A percentile compares a stretch with the other conserved stretches of the same genome.
Conservation (phyloP, 768 basidiomycete species). For the Cyathus striatus region DNA sequence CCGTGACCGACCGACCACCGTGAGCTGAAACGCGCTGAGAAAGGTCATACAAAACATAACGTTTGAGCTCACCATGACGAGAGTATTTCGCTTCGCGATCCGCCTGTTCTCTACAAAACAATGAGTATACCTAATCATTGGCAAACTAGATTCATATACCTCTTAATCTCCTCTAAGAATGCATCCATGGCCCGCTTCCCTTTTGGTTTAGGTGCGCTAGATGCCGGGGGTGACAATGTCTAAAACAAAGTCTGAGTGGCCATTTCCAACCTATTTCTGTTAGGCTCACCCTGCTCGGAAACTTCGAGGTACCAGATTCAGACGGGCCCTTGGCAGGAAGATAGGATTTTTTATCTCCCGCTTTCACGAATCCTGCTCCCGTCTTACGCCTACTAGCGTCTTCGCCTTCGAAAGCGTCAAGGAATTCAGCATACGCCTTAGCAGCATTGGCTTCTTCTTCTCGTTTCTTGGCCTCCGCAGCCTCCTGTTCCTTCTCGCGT, state of each 20-base stretch:
- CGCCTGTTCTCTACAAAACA: conserved; percentile 76
- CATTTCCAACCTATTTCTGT: too few relatives aligned
- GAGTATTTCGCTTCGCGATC: conserved; percentile 82
- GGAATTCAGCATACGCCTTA: conserved; percentile 77
- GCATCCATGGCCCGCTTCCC: conserved; percentile 96
- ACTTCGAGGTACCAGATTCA: too few relatives aligned
- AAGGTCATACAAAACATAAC: not conserved
- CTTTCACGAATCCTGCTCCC: conserved; percentile 56
- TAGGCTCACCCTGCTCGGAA: too few relatives aligned
- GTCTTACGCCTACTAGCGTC: conserved; percentile 46
- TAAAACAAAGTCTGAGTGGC: conserved; percentile 15
- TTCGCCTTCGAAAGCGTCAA: conserved; percentile 80
- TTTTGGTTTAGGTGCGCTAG: conserved; percentile 62
- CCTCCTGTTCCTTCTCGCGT: conserved; percentile 89
- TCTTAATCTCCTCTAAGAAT: conserved; percentile 95
- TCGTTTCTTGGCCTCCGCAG: conserved; percentile 82
- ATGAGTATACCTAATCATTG: not conserved
- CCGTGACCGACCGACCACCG: conserved; percentile 77
- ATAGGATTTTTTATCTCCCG: conserved; percentile 49
- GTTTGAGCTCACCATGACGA: conserved; percentile 46
- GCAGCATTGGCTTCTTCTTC: conserved; percentile 81
- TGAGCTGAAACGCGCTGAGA: too few relatives aligned
- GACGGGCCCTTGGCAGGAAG: conserved; percentile 28
- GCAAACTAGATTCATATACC: conserved; percentile 34
- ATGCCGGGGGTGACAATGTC: conserved; percentile 55